Evolutionary conservation across 1,139 yeast genomes (phyloP).

Genomic region (Suhomyces maxii): DNA sequence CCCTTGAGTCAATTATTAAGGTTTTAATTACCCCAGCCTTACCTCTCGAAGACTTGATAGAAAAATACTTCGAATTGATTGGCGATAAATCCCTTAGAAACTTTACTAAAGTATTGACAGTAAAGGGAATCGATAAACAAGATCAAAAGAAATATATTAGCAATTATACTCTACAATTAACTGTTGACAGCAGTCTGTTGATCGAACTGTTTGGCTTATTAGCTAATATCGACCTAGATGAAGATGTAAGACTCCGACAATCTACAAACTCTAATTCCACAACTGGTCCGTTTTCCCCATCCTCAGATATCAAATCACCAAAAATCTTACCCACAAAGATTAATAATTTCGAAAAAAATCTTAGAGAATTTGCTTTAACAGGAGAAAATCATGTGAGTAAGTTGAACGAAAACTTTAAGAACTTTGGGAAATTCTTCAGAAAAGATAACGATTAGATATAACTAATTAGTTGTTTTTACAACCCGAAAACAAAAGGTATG

Average conservation of each 20-base stretch:
- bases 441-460: conserved; percentile 30
- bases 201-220: conserved; percentile 47
- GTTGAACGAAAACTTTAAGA: conserved; percentile 58
- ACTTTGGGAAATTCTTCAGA: conserved; percentile 58
- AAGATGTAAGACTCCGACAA: conserved; percentile 7
- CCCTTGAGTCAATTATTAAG: conserved; percentile 64
- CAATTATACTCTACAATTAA: conserved; percentile 57
- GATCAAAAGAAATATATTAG: conserved; percentile 57
- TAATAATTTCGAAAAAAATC: conserved; percentile 54
- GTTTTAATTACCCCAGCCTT: conserved; percentile 61
- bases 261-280: conserved; percentile 8
- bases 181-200: conserved; percentile 47
- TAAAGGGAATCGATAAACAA: conserved; percentile 57
- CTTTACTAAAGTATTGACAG: conserved; percentile 61
- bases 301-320: conserved; percentile 28
- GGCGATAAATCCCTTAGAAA: conserved; percentile 66
- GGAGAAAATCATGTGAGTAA: conserved; percentile 60
- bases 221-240: conserved; percentile 21
- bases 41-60: conserved; percentile 65
- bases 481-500: too few species aligned
- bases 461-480: too few species aligned
- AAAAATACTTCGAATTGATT: conserved; percentile 64
- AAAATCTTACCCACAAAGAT: conserved; percentile 35
- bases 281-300: background rate
- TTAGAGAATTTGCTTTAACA: conserved; percentile 52